Evolutionary conservation across 352 stramenopile species (phyloP), one percentile per base, ranked within the genome.

Genomic region (Phytophthora pluvialis): DNA sequence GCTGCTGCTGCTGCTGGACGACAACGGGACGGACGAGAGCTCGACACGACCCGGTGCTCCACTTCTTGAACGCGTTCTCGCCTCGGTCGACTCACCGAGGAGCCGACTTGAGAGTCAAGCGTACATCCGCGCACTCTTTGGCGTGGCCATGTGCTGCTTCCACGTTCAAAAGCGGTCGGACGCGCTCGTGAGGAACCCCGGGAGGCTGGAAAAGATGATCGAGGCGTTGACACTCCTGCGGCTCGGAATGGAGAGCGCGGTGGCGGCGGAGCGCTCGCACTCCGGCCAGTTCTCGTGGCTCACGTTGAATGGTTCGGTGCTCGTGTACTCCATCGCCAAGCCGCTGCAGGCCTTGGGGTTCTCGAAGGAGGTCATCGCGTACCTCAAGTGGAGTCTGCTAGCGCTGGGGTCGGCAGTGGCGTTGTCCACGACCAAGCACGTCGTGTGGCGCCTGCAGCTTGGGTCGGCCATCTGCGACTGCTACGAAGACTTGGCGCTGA

Each of bases 401-500:
- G 74, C 71, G 15, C 67, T 89, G 31, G 81, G 92, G 15, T 86
- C 80, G 0, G 38, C 67, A 3, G 72, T 93, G 28, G 55, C 75
- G 28, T 60, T 93, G 32, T 80, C 76, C 13, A 93, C 83, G 11
- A 81, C 75, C 1, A 86, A 83, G 59, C 91, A 83, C 60, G 71
- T 91, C 18, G 28, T 78, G 9, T 95, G 85, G 84, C 80, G 83
- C 13, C 26, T 87, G 13, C 81, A 90, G 35, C 52, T 93, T 39
- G 87, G 80, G 11, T 58, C 64, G 5, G 36, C 68, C 7, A 80
- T 89, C 13, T 89, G 74, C 16, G 75, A 80, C 31, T 88, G 83
- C 70, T 90, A 91, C 36, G 62, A 90, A 32, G 43, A 70, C 16
- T 73, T 89, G 52, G 74, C 73, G 1, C 45, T 51, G 12, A 83